These are phyloP conservation scores for Tolypocladium amazonense DNA, from an alignment of 2,329 filamentous ascomycete genomes.

Conservation along the genomic window DNA sequence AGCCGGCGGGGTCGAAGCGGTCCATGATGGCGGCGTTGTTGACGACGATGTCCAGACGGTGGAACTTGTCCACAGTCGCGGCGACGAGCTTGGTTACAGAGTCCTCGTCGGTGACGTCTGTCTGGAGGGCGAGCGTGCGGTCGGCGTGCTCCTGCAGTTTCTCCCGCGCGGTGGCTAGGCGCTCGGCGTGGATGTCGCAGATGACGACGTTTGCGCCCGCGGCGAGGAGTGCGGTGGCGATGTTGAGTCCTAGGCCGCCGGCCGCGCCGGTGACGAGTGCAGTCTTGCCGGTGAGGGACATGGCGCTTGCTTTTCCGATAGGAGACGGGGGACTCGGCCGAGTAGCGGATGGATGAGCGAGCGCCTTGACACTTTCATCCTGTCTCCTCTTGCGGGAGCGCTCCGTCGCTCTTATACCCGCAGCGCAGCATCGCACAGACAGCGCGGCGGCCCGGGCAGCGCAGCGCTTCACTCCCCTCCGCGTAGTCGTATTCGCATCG, in stretches of 20 bases:
- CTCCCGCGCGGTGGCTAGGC: conserved; percentile 4
- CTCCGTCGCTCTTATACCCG: background rate
- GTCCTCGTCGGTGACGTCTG: conserved; percentile 12
- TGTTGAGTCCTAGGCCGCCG: conserved; percentile 19
- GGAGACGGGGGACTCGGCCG: background rate
- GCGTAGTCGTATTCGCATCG: background rate
- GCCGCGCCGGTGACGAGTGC: conserved; percentile 21
- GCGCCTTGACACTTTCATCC: background rate
- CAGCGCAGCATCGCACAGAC: background rate
- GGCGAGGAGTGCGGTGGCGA: conserved; percentile 17
- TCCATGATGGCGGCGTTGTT: conserved; percentile 51
- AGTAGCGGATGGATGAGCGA: background rate
- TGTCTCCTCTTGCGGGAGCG: background rate
- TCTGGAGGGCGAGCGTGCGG: background rate
- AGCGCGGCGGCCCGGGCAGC: background rate
- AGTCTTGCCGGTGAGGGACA: conserved; percentile 11
- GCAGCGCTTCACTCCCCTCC: background rate
- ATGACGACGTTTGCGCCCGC: conserved; percentile 20
- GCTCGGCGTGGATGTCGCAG: conserved; percentile 17
- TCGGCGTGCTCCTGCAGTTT: background rate
- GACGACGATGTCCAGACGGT: conserved; percentile 39
- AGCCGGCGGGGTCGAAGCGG: conserved; percentile 40
- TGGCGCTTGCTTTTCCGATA: background rate
- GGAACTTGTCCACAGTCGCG: conserved; percentile 10
- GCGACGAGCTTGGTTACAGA: conserved; percentile 13